Base-by-base conservation (phyloP, 352 stramenopile genomes). In the Nothophytophthora sp. region DNA sequence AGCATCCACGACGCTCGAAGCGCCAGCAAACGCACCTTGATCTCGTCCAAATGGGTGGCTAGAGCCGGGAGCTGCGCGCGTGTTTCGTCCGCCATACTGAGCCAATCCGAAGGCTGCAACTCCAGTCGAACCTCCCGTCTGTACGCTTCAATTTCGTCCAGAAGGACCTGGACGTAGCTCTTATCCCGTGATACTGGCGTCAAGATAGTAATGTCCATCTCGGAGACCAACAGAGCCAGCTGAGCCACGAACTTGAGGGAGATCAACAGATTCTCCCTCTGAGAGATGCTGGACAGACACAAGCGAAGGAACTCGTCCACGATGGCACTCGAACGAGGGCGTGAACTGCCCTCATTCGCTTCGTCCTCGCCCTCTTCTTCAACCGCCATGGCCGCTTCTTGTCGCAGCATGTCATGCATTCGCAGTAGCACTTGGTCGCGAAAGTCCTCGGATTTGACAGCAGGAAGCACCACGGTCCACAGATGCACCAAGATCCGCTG, bases 1-100 rank as follows among this genome's bases (percentile, higher is more conserved):
- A 90, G 20, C 11, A 90, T 55, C 77, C 81, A 86, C 10, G 62
- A 66, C 9, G 60, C 70, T 44, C 81, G 74, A 19, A 92, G 51
- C 4, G 78, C 82, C 9, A 88, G 53, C n/a, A 92, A 42, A 0
- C 65, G 77, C n/a, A 48, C 51, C 42, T 80, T 85, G 20, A 77
- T 55, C 15, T 61, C 50, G 37, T 56, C 60, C 36, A 78, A 44
- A 30, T 69, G 46, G 25, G 58, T 29, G 20, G 28, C 36, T 13
- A 81, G 20, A 8, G 39, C 33, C 1, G 62, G 32, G 15, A 70
- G 55, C 5, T 53, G 35, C 3, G 35, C 22, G 2, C 61, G 49
- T 13, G 57, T 28, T 1, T 64, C 33, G 7, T 52, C 52, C 2
- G 30, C 23, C 18, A 73, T 33, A 13, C 46, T 3, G n/a, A 20